phyloP scores from a whole-genome alignment of 1,139 yeast species.

The Protomyces gravidus region DNA sequence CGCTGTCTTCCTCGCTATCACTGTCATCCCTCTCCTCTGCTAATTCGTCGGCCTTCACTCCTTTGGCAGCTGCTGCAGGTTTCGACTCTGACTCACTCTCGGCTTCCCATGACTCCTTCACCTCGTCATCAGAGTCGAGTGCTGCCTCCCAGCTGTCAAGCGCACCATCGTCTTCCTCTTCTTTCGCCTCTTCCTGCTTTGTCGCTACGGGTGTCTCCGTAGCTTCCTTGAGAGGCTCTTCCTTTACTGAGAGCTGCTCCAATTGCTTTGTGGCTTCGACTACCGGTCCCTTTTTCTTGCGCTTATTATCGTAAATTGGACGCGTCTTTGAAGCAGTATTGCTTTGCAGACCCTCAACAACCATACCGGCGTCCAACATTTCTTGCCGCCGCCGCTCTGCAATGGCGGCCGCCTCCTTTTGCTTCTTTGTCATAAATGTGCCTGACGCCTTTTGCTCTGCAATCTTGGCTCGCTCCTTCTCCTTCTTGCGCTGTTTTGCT shows the following conservation, averaged over 20 bases:
- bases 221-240: constrained; percentile 16
- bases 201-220: constrained; percentile 7
- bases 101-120: constrained; percentile 40
- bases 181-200: constrained; percentile 31
- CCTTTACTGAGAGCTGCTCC: constrained; percentile 22
- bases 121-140: constrained; percentile 44
- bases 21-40: constrained; percentile 30
- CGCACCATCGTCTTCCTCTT: constrained; percentile 38
- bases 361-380: constrained; percentile 67
- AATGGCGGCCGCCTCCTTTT: constrained; percentile 82
- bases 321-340: constrained; percentile 44
- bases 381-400: constrained; percentile 88
- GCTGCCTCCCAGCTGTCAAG: constrained; percentile 39
- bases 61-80: constrained; percentile 35
- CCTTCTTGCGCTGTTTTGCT: constrained; percentile 64
- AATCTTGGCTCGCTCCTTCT: constrained; percentile 70
- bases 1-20: constrained; percentile 37
- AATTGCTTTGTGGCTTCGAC: constrained; percentile 9
- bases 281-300: constrained; percentile 47
- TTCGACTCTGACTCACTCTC: constrained; percentile 37
- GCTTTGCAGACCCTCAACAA: constrained; percentile 65
- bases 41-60: constrained; percentile 34
- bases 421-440: constrained; percentile 72
- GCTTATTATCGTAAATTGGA: constrained; percentile 69
- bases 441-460: constrained; percentile 94